A percentile compares a stretch with the other conserved stretches of the same genome.
Evolutionary conservation across 192 early-diverging fungal species (phyloP).

Genomic region (Glomus cerebriforme): DNA sequence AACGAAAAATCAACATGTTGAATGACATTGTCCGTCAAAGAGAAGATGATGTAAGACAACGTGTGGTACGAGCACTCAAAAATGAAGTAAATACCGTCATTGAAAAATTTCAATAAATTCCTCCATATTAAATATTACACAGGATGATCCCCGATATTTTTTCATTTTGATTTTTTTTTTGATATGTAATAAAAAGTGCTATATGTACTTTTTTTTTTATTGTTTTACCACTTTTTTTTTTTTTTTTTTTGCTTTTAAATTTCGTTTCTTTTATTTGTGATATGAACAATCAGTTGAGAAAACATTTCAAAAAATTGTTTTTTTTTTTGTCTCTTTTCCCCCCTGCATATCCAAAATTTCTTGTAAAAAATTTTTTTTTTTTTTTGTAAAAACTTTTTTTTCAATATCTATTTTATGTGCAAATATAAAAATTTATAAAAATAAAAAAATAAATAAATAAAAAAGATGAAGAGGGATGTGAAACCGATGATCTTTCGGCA

Average conservation of each 20-base stretch:
- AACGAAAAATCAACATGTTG: slow-evolving; percentile 12
- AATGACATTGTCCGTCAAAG: slow-evolving; percentile 15
- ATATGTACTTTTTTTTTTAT: neutral
- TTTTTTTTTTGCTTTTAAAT: neutral
- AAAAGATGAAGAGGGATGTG: neutral
- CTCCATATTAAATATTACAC: too few relatives aligned
- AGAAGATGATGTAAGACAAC: slow-evolving; percentile 24
- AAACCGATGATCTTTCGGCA: too few relatives aligned
- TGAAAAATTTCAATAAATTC: neutral
- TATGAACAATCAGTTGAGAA: neutral
- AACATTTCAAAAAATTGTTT: neutral
- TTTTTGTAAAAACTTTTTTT: neutral
- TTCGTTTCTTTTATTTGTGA: neutral
- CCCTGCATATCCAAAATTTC: neutral
- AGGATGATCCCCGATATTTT: too few relatives aligned
- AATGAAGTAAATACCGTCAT: neutral
- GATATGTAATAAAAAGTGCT: neutral
- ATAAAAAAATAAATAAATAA: neutral
- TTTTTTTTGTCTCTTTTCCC: neutral
- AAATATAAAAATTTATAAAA: neutral
- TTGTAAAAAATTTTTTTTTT: slow-evolving; percentile 3
- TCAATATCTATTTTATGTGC: neutral
- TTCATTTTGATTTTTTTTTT: too few relatives aligned
- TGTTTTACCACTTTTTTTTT: neutral
- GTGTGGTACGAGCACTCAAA: neutral